phyloP scores from a whole-genome alignment of 495 filamentous ascomycete species.

The Rostrohypoxylon terebratum region DNA sequence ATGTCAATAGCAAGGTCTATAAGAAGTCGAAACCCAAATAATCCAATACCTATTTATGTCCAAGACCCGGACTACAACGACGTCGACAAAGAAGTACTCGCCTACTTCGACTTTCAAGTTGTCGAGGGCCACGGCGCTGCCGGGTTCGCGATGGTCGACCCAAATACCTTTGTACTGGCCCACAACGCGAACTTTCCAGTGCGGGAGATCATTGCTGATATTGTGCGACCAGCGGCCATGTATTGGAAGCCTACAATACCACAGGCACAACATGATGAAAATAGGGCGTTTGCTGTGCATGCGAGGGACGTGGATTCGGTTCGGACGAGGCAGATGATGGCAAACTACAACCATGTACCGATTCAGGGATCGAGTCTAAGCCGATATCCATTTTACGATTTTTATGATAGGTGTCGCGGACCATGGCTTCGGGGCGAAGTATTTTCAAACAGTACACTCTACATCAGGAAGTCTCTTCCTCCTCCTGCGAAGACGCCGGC shows the following conservation, averaged over 20 bases:
- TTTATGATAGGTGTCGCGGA: background rate
- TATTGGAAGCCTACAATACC: conserved; percentile 34
- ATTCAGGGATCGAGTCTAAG: background rate
- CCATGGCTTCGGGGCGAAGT: background rate
- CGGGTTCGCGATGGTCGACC: conserved; percentile 47
- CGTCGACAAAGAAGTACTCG: background rate
- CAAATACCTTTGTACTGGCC: conserved; percentile 38
- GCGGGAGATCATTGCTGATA: conserved; percentile 46
- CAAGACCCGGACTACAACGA: conserved; percentile 10
- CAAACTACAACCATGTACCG: background rate
- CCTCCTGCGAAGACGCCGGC: too few species aligned
- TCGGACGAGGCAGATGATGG: conserved; percentile 5
- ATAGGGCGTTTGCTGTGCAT: too few species aligned
- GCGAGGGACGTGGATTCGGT: background rate
- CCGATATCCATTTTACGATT: background rate
- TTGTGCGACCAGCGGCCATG: conserved; percentile 46
- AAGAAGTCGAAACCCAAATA: background rate
- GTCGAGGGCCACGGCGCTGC: conserved; percentile 5
- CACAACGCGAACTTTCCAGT: conserved; percentile 38
- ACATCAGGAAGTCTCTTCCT: conserved; percentile 9
- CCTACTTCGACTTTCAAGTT: background rate
- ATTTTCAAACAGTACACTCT: conserved; percentile 6
- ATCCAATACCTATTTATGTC: background rate
- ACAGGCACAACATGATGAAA: background rate
- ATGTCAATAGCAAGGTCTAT: background rate